Evolutionary conservation across 371 early-diverging fungal species (phyloP), one percentile per base, ranked within the genome.

Genomic region (Apophysomyces sp.): DNA sequence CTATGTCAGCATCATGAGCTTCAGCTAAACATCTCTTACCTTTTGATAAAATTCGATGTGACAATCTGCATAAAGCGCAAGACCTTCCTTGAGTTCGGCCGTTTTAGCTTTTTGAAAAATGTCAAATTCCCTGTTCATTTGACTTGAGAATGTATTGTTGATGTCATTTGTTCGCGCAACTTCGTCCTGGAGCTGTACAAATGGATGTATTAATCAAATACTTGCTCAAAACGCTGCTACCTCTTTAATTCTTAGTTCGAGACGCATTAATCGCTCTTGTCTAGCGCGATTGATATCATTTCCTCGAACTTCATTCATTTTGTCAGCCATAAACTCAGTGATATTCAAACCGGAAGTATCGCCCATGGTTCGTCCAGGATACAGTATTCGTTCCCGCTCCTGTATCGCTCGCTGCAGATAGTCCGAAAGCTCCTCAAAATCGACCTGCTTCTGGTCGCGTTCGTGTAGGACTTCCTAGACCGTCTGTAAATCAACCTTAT

Each of bases 361-460:
- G 74, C 57, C 59, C 30, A 60, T 30, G 27, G 55, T 39, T 6
- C 67, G 70, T 61, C 82, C 83, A 57, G 80, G 86, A 77, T 83
- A 81, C 36, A 77, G 54, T 31, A 86, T 76, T 26, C 88, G 71
- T 41, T 90, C 87, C 36, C 76, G 81, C 72, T 85, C 91, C 21
- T 74, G 84, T 53, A 66, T 74, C 41, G 85, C 88, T 72, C 75
- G 85, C 59, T 89, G 85, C 49, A 93, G 74, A 62, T 89, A 94
- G 40, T 80, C 82, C 1, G 90, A 84, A 28, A 96, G 78, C 44
- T 91, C 96, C 76, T 97, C 97, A 73, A 86, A 89, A 77, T 97
- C 97, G 1, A 95, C 81, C 74, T 96, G 97, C 73, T 96, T 96
- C 71, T 95, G 95, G 74, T 96, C 97, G n/a, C 97, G 83, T 54